Evolutionary conservation across 1,284 basidiomycete genomes (phyloP).

Genomic region (Anthracocystis panici-leucophaei): DNA sequence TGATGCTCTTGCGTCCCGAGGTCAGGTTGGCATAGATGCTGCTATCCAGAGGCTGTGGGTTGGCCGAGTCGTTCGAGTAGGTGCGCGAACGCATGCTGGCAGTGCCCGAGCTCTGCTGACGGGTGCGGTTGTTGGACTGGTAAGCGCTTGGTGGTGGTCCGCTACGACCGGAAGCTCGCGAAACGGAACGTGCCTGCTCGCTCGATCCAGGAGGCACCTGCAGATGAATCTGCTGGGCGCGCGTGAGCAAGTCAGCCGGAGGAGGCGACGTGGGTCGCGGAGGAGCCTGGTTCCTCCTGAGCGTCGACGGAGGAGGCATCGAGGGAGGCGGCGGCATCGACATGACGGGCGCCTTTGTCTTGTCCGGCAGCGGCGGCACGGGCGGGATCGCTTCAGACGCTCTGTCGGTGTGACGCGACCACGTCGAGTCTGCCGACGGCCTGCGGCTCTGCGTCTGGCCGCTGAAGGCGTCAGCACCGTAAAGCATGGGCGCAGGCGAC

Average conservation of each 20-base stretch:
- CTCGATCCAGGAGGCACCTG: constrained; percentile 35
- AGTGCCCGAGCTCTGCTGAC: constrained; percentile 43
- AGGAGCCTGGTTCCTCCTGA: constrained; percentile 38
- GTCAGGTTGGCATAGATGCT: constrained; percentile 46
- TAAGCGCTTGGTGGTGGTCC: constrained; percentile 36
- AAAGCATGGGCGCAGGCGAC: constrained; percentile 49
- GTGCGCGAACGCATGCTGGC: constrained; percentile 48
- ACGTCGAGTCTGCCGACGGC: constrained; percentile 48
- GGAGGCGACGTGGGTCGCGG: constrained; percentile 58
- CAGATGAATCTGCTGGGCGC: constrained; percentile 45
- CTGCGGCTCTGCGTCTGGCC: constrained; percentile 32
- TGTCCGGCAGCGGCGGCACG: constrained; percentile 53
- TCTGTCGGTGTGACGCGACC: constrained; percentile 38
- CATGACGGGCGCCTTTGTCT: constrained; percentile 59
- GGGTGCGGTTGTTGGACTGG: constrained; percentile 25
- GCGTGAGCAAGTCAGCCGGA: constrained; percentile 52
- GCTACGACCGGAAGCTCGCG: constrained; percentile 45
- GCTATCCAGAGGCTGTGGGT: constrained; percentile 33
- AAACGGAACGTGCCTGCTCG: constrained; percentile 46
- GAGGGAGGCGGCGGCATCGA: constrained; percentile 58
- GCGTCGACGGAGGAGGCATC: constrained; percentile 57
- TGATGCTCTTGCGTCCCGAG: constrained; percentile 48
- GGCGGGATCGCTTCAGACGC: constrained; percentile 33
- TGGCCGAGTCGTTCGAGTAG: constrained; percentile 44
- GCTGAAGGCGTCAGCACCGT: constrained; percentile 49